phyloP scores from a whole-genome alignment of 192 early-diverging fungal species.

The Polychytrium aggregatum region DNA sequence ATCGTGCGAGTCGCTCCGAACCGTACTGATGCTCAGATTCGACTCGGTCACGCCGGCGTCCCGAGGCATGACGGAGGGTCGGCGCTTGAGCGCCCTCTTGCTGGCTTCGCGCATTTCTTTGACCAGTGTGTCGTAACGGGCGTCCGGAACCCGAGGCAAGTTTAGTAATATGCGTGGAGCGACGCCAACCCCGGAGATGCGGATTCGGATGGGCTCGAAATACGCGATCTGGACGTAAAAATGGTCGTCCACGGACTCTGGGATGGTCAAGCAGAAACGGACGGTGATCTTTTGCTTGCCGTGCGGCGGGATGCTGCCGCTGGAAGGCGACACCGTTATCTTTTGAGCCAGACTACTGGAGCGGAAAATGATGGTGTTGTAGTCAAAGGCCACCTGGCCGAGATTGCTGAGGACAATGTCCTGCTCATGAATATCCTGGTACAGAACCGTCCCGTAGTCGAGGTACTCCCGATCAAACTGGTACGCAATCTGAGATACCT shows the following conservation, averaged over 20 bases:
- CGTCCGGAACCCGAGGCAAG: constrained; percentile 20
- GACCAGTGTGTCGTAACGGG: constrained; percentile 11
- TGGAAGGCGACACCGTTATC: constrained; percentile 27
- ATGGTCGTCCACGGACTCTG: constrained; percentile 32
- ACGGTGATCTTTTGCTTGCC: constrained; percentile 27
- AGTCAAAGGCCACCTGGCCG: constrained; percentile 40
- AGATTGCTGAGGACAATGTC: constrained; percentile 39
- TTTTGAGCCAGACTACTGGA: constrained; percentile 18
- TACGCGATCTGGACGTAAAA: constrained; percentile 44
- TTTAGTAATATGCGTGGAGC: constrained; percentile 26
- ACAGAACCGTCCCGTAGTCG: constrained; percentile 37
- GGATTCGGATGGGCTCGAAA: constrained; percentile 34
- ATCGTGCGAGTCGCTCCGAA: constrained; percentile 4
- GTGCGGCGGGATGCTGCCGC: constrained; percentile 26
- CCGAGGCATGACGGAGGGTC: constrained; percentile 1
- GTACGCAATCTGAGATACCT: constrained; percentile 34
- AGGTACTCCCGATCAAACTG: constrained; percentile 20
- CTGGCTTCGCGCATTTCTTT: constrained; percentile 13
- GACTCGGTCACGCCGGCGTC: not conserved
- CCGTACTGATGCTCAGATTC: not conserved
- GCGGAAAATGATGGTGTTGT: constrained; percentile 16
- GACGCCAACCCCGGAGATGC: constrained; percentile 23
- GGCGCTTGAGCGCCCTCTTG: too few species aligned
- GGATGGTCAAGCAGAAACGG: constrained; percentile 28
- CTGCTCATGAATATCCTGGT: constrained; percentile 43